Evolutionary conservation across 2,329 filamentous ascomycete genomes (phyloP).

Genomic region (Thelonectria blattea): DNA sequence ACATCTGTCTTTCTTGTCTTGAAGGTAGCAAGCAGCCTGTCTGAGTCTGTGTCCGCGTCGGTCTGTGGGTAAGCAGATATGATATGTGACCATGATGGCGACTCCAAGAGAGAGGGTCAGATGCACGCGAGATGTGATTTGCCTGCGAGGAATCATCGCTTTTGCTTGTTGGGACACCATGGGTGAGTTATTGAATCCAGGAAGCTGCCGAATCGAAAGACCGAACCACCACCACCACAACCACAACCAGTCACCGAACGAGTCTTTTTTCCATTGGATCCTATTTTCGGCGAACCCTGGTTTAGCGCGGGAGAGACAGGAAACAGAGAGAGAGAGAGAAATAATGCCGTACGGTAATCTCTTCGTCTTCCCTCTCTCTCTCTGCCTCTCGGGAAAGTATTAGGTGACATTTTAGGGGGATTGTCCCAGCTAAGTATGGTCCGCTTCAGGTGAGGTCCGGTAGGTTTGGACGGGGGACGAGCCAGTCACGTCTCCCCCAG

Average conservation of each 20-base stretch:
- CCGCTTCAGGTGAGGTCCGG: slow-evolving; percentile 39
- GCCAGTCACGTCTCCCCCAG: slow-evolving; percentile 33
- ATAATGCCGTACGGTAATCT: background rate
- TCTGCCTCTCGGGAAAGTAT: slow-evolving; percentile 15
- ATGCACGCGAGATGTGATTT: background rate
- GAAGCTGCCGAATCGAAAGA: slow-evolving; percentile 1
- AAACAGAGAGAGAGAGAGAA: background rate
- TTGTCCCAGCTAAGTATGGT: slow-evolving; percentile 29
- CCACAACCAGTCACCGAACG: background rate
- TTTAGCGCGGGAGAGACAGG: slow-evolving; percentile 10
- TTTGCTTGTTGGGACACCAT: background rate
- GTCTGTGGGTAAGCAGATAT: slow-evolving; percentile 2
- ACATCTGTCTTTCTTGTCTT: background rate
- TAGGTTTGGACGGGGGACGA: slow-evolving; percentile 22
- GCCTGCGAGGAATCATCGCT: background rate
- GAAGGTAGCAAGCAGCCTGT: no score
- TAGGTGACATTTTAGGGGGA: slow-evolving; percentile 24
- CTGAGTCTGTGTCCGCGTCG: background rate
- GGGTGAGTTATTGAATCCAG: background rate
- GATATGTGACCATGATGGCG: background rate
- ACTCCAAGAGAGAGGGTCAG: background rate
- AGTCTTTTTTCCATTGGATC: background rate
- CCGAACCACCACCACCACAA: slow-evolving; percentile 1
- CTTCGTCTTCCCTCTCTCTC: background rate
- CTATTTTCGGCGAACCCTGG: slow-evolving; percentile 10